These are phyloP conservation scores for Mycena citricolor DNA, from an alignment of 1,284 basidiomycete species.

Conservation along the genomic window DNA sequence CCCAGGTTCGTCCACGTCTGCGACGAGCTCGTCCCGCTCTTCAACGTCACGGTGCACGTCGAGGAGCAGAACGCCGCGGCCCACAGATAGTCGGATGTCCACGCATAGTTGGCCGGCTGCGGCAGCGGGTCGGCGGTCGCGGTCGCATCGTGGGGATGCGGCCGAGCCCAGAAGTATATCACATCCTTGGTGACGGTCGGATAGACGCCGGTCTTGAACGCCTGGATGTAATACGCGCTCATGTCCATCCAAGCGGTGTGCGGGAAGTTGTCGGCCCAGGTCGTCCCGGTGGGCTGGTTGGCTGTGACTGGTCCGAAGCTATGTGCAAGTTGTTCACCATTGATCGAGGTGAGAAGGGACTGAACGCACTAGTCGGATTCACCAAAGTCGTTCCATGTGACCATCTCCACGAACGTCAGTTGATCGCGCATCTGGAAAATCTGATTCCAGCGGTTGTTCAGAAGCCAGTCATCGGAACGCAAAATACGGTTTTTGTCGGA, in stretches of 20 bases:
- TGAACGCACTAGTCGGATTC: constrained; percentile 40
- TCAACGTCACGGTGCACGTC: constrained; percentile 45
- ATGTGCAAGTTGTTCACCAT: neutral
- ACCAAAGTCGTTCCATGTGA: constrained; percentile 46
- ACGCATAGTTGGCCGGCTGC: constrained; percentile 42
- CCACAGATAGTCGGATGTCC: constrained; percentile 48
- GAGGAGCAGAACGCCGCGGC: constrained; percentile 52
- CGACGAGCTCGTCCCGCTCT: constrained; percentile 35
- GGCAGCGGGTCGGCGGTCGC: constrained; percentile 37
- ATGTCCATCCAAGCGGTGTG: constrained; percentile 47
- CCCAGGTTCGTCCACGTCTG: constrained; percentile 32
- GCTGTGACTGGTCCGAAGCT: constrained; percentile 15
- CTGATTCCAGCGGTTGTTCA: constrained; percentile 44
- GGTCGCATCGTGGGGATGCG: constrained; percentile 50
- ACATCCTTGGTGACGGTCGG: constrained; percentile 55
- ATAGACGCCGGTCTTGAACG: constrained; percentile 63
- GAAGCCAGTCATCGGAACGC: constrained; percentile 43
- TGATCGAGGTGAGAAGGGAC: neutral
- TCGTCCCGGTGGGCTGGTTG: constrained; percentile 27
- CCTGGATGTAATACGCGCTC: constrained; percentile 52
- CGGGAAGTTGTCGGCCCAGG: constrained; percentile 36
- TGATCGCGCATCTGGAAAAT: constrained; percentile 38
- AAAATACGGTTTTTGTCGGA: constrained; percentile 41
- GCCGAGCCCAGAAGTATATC: constrained; percentile 62
- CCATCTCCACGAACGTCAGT: constrained; percentile 43